Evolutionary conservation across 2,329 filamentous ascomycete genomes (phyloP).

Genomic region (Davidsoniella australis): DNA sequence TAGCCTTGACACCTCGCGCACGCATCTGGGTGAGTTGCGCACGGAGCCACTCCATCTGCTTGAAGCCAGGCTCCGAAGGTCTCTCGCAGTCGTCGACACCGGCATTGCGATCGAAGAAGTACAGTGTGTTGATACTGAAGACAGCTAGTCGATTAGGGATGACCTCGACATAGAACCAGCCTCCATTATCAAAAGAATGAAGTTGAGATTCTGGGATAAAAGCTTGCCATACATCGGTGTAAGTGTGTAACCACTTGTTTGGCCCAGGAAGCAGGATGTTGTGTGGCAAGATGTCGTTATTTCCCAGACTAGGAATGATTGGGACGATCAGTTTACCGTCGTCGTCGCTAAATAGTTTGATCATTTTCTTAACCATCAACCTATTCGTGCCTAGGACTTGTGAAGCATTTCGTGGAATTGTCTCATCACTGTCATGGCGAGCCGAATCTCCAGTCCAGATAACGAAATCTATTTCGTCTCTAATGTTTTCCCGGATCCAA

Average conservation of each 20-base stretch:
- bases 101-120: slow-evolving; percentile 85
- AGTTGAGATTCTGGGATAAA: slow-evolving; percentile 89
- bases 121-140: slow-evolving; percentile 89
- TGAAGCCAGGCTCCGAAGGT: slow-evolving; percentile 70
- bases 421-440: slow-evolving; percentile 75
- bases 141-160: slow-evolving; percentile 73
- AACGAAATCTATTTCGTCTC: slow-evolving; percentile 70
- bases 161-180: slow-evolving; percentile 89
- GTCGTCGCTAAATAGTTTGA: slow-evolving; percentile 51
- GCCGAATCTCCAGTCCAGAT: slow-evolving; percentile 87
- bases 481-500: slow-evolving; percentile 68
- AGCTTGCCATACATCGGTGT: slow-evolving; percentile 59
- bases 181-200: slow-evolving; percentile 79
- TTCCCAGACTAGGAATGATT: slow-evolving; percentile 79
- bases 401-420: slow-evolving; percentile 53
- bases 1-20: slow-evolving; percentile 76
- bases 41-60: slow-evolving; percentile 91
- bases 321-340: slow-evolving; percentile 48
- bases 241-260: slow-evolving; percentile 68
- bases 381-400: slow-evolving; percentile 69
- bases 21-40: slow-evolving; percentile 75
- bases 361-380: slow-evolving; percentile 58
- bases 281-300: slow-evolving; percentile 94
- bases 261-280: slow-evolving; percentile 80
- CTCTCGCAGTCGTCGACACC: slow-evolving; percentile 79